Evolutionary conservation across 768 basidiomycete species (phyloP), one percentile per base, ranked within the genome.

Genomic region (Mycena indigotica): DNA sequence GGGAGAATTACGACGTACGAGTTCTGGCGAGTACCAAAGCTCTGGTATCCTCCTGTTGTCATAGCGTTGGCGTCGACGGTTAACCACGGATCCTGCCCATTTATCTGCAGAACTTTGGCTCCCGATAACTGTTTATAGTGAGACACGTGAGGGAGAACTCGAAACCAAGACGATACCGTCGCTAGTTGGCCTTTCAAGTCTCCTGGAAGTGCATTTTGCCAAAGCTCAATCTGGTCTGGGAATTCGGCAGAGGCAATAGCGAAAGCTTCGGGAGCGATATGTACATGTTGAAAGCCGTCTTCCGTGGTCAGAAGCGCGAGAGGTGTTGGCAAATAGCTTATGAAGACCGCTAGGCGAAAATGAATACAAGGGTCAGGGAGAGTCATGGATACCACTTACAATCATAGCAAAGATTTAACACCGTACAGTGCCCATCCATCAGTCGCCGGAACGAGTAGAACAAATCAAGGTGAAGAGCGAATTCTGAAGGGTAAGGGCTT

Each of bases 391-490:
- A 23, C 24, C 12, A 28, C 75, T 63, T 63, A 79, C 79, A 74
- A 60, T 84, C 84, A 66, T 80, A 85, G 67, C 84, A 86, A 23
- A 70, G 62, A 64, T 84, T 84, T 25, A 82, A 73, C 70, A 81
- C 81, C 10, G 78, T 76, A 65, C 81, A 82, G 65, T 85, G 85
- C 0, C 84, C 84, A 62, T 86, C 85, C 56, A 82, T 80, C 29
- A 83, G 71, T 8, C 80, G 73, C 64, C 83, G 84, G 56, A 85
- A 73, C 1, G 84, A 73, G 17, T 76, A 72, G 29, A 79, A 84
- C 13, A 85, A 67, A 61, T 84, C 83, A 28, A 84, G 61, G 65
- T 85, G 84, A 39, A 84, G 73, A 59, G 82, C 80, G 57, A 81
- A 82, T 38, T 86, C 84, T 13, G 80, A 81, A 2, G 67, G 30